Evolutionary conservation across 805 yeast genomes (phyloP).

Genomic region (Teunomyces funiuensis): DNA sequence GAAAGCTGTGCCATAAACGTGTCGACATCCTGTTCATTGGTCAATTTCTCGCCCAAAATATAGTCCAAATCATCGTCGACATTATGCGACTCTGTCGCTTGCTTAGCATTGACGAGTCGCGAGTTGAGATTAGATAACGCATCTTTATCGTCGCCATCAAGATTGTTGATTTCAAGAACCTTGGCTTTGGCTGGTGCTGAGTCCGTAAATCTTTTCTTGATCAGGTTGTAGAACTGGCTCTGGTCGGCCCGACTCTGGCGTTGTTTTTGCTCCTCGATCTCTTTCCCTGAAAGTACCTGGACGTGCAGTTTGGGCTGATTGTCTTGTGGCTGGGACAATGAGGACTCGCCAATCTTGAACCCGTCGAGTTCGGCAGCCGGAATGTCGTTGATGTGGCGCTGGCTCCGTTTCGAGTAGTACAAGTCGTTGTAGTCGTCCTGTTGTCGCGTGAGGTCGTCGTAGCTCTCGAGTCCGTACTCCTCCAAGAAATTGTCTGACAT

Average conservation of each 20-base stretch:
- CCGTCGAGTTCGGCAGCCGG: constrained; percentile 33
- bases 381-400: constrained; percentile 22
- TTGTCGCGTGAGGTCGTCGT: constrained; percentile 24
- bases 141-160: constrained; percentile 19
- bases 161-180: constrained; percentile 38
- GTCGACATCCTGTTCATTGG: neutral
- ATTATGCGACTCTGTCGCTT: neutral
- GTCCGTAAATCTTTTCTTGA: constrained; percentile 25
- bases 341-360: constrained; percentile 32
- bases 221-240: constrained; percentile 26
- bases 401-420: constrained; percentile 16
- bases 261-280: constrained; percentile 23
- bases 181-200: constrained; percentile 9
- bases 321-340: constrained; percentile 6
- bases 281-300: constrained; percentile 25
- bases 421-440: constrained; percentile 29
- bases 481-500: constrained; percentile 33
- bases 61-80: constrained; percentile 14
- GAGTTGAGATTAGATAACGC: constrained; percentile 5
- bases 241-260: constrained; percentile 26
- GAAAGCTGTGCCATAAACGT: neutral
- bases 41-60: constrained; percentile 12
- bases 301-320: constrained; percentile 8
- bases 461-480: constrained; percentile 39
- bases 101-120: constrained; percentile 5